Evolutionary conservation across 768 basidiomycete genomes (phyloP).

Genomic region (Candolleomyces eurysporus): DNA sequence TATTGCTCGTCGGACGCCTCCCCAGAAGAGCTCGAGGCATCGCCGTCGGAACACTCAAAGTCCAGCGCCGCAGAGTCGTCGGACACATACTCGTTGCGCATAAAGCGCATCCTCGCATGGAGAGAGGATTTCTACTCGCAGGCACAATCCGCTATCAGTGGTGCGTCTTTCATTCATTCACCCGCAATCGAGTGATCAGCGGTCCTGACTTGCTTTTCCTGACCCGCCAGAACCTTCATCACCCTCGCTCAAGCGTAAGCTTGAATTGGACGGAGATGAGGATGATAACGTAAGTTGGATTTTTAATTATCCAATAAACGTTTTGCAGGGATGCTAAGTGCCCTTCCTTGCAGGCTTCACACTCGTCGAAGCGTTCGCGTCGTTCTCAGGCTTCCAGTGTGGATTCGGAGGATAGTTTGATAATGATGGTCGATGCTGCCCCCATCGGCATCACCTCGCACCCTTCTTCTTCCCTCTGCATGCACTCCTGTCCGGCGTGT

Average conservation of each 20-base stretch:
- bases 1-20: slow-evolving; percentile 70
- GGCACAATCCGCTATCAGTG: slow-evolving; percentile 35
- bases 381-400: slow-evolving; percentile 11
- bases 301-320: slow-evolving; percentile 1
- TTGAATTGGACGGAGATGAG: slow-evolving; percentile 44
- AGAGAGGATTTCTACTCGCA: slow-evolving; percentile 55
- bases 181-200: background rate
- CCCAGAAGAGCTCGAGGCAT: slow-evolving; percentile 32
- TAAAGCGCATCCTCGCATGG: slow-evolving; percentile 73
- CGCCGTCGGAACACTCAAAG: slow-evolving; percentile 14
- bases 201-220: slow-evolving; percentile 9
- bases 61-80: slow-evolving; percentile 13
- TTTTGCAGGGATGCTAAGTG: slow-evolving; percentile 16
- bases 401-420: slow-evolving; percentile 16
- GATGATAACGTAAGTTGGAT: slow-evolving; percentile 32
- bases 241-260: slow-evolving; percentile 50
- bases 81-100: slow-evolving; percentile 53
- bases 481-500: slow-evolving; percentile 73
- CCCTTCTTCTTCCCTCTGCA: slow-evolving; percentile 39
- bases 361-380: slow-evolving; percentile 58
- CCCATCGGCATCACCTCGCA: slow-evolving; percentile 25
- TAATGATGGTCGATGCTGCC: background rate
- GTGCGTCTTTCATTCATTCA: slow-evolving; percentile 27
- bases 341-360: slow-evolving; percentile 40
- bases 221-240: slow-evolving; percentile 23